These are phyloP conservation scores for Penicillium sp. DNA, from an alignment of 2,329 filamentous ascomycete species.

Conservation along the genomic window DNA sequence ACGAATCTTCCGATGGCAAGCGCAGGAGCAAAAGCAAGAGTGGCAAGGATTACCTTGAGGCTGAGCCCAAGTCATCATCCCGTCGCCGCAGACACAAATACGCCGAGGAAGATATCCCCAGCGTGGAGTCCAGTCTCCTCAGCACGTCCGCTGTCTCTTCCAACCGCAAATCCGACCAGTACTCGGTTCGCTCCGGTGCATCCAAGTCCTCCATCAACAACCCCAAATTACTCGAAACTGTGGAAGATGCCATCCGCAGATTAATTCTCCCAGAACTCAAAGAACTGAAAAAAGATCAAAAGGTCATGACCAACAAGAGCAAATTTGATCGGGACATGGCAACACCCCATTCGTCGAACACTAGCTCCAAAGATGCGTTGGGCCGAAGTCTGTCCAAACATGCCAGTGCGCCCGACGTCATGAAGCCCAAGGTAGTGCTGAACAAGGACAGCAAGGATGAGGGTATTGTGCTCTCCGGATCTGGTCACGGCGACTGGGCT, in stretches of 20 bases:
- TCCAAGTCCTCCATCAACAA: conserved; percentile 83
- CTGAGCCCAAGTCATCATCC: conserved; percentile 49
- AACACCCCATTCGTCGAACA: conserved; percentile 60
- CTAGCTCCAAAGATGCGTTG: conserved; percentile 58
- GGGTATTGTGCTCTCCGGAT: conserved; percentile 52
- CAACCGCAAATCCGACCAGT: conserved; percentile 58
- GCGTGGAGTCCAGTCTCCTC: conserved; percentile 63
- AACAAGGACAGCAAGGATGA: conserved; percentile 62
- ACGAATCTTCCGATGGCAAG: conserved; percentile 47
- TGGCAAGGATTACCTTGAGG: conserved; percentile 48
- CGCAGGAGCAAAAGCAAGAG: conserved; percentile 43
- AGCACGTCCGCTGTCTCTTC: conserved; percentile 58
- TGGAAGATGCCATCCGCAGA: conserved; percentile 88
- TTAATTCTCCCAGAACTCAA: conserved; percentile 90
- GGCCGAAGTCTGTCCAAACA: conserved; percentile 61
- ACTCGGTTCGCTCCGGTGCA: conserved; percentile 61
- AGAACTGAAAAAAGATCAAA: conserved; percentile 86
- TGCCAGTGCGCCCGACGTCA: conserved; percentile 62
- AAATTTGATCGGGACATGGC: conserved; percentile 68
- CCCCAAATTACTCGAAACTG: conserved; percentile 83
- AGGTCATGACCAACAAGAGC: conserved; percentile 69
- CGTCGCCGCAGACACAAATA: conserved; percentile 53
- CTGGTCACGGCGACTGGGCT: conserved; percentile 48
- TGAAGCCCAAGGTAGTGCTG: conserved; percentile 63
- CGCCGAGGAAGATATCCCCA: conserved; percentile 56